These are phyloP conservation scores for Aspergillus haitiensis DNA, from an alignment of 495 filamentous ascomycete genomes.

Conservation along the genomic window DNA sequence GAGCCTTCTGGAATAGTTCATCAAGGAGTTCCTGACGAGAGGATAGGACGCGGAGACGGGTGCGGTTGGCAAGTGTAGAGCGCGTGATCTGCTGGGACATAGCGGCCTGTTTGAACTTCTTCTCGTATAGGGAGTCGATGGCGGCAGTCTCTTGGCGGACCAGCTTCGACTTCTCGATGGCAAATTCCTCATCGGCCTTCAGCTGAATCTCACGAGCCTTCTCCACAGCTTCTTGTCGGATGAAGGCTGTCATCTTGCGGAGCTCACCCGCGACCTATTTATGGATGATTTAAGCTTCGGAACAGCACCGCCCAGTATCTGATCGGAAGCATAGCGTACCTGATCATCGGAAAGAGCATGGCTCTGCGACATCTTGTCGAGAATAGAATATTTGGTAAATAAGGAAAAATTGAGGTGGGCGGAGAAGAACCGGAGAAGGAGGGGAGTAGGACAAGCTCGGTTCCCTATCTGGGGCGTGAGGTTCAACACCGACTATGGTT, in stretches of 20 bases:
- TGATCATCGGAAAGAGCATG: slow-evolving; percentile 97
- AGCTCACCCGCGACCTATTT: slow-evolving; percentile 87
- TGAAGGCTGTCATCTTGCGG: slow-evolving; percentile 99
- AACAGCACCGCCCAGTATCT: slow-evolving; percentile 13
- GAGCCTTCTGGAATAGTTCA: slow-evolving; percentile 80
- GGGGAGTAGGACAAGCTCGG: slow-evolving; percentile 7
- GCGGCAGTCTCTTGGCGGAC: slow-evolving; percentile 88
- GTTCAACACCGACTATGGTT: slow-evolving; percentile 11
- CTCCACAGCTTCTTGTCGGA: slow-evolving; percentile 94
- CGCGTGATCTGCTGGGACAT: slow-evolving; percentile 97
- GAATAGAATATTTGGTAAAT: slow-evolving; percentile 27
- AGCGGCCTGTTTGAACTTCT: slow-evolving; percentile 95
- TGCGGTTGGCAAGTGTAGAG: slow-evolving; percentile 93
- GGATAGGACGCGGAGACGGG: slow-evolving; percentile 79
- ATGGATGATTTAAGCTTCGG: slow-evolving; percentile 23
- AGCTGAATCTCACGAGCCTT: slow-evolving; percentile 95
- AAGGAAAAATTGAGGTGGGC: slow-evolving; percentile 24
- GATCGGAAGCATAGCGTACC: slow-evolving; percentile 50
- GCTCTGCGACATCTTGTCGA: slow-evolving; percentile 77
- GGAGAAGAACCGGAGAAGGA: slow-evolving; percentile 17
- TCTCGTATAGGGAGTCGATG: slow-evolving; percentile 91
- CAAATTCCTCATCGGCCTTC: slow-evolving; percentile 98
- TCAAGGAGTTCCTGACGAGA: slow-evolving; percentile 89
- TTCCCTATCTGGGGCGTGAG: slow-evolving; percentile 12
- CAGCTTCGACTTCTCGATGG: slow-evolving; percentile 97